Evolutionary conservation across 148 eudicot genomes (phyloP).

Genomic region (Fagopyrum esculentum): DNA sequence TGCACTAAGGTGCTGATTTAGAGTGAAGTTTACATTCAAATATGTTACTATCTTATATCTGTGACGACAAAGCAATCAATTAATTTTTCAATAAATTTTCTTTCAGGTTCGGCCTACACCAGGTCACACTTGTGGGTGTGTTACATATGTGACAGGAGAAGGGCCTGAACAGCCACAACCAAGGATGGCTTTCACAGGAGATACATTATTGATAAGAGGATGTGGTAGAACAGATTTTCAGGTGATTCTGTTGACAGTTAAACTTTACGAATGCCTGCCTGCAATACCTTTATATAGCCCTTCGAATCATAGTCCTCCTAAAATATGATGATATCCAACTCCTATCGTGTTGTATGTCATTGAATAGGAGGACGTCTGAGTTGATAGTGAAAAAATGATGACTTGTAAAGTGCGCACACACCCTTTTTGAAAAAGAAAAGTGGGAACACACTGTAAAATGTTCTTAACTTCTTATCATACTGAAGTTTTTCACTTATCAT

Average conservation of each 20-base stretch:
- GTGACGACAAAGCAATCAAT: background rate
- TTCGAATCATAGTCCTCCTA: background rate
- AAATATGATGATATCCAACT: background rate
- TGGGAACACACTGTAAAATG: background rate
- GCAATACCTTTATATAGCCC: background rate
- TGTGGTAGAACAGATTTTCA: constrained; percentile 99
- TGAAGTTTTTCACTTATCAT: background rate
- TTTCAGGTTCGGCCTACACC: constrained; percentile 93
- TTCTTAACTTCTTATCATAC: background rate
- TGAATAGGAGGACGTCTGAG: background rate
- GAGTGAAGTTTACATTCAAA: background rate
- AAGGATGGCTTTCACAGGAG: constrained; percentile 96
- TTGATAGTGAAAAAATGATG: background rate
- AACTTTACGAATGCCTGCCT: background rate
- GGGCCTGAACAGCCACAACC: constrained; percentile 80
- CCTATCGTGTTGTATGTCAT: background rate
- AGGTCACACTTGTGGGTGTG: constrained; percentile 91
- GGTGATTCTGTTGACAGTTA: constrained; percentile 29
- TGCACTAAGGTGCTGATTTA: background rate
- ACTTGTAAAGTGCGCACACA: background rate
- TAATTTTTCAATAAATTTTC: background rate
- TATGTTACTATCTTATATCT: background rate
- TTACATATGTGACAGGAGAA: constrained; percentile 93
- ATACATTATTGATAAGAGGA: constrained; percentile 82
- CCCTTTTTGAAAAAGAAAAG: background rate